Evolutionary conservation across 352 stramenopile species (phyloP).

Genomic region (Stephanocyclus meneghinianus): DNA sequence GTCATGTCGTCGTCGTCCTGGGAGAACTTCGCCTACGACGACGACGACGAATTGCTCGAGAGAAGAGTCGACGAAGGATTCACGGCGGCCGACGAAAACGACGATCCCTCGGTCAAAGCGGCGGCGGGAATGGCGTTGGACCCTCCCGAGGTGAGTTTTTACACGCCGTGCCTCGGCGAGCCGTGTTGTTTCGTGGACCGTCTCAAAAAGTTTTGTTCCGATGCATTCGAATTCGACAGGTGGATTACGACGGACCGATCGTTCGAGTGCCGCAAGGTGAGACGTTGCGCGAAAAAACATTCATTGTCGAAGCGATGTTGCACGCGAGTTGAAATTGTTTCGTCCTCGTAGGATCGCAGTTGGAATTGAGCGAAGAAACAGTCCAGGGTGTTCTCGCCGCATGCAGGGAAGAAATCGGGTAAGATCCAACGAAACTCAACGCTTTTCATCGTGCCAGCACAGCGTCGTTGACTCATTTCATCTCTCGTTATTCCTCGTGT

Average conservation of each 20-base stretch:
- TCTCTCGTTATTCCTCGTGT: not conserved
- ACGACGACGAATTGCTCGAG: constrained; percentile 43
- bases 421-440: not conserved
- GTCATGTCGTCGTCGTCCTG: constrained; percentile 15
- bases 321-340: not conserved
- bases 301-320: not conserved
- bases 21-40: constrained; percentile 54
- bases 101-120: constrained; percentile 44
- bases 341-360: constrained; percentile 44
- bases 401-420: constrained; percentile 75
- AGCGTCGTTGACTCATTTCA: not conserved
- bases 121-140: constrained; percentile 30
- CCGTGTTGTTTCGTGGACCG: not conserved
- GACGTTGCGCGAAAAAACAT: not conserved
- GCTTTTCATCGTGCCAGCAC: too few species aligned
- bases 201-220: not conserved
- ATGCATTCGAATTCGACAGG: not conserved
- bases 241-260: constrained; percentile 39
- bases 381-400: constrained; percentile 69
- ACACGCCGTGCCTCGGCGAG: not conserved
- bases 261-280: constrained; percentile 47
- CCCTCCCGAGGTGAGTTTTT: constrained; percentile 16
- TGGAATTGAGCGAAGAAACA: constrained; percentile 70
- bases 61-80: constrained; percentile 20
- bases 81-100: constrained; percentile 54